Conservation (phyloP, 225 moss, liverwort and hornwort species). For the Pseudisothecium myosuroides region DNA sequence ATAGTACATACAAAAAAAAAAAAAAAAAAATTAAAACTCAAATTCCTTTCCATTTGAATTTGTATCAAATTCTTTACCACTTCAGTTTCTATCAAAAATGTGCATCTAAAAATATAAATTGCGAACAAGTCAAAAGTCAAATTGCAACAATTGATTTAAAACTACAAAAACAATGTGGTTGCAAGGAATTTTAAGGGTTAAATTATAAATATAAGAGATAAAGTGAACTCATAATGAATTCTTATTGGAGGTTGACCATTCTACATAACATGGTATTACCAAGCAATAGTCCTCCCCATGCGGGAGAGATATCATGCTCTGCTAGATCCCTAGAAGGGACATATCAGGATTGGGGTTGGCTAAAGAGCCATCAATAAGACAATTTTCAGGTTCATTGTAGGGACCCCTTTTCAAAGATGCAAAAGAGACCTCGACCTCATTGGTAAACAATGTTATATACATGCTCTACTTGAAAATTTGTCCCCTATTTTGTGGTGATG, state of each 20-base stretch:
- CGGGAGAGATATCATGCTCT: fast-evolving
- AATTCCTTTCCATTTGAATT: too few species aligned
- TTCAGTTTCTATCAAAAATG: neutral
- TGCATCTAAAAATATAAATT: neutral
- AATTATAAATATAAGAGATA: too few species aligned
- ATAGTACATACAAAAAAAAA: too few species aligned
- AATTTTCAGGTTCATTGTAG: neutral
- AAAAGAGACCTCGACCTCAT: neutral
- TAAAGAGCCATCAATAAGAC: too few species aligned
- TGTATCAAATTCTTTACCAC: too few species aligned
- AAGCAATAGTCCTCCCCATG: fast-evolving
- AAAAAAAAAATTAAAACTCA: too few species aligned
- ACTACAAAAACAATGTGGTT: neutral
- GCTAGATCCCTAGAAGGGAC: fast-evolving
- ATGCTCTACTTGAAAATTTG: neutral
- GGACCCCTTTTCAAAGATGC: neutral
- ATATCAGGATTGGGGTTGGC: fast-evolving
- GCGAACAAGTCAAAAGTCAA: neutral
- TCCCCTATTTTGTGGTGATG: neutral
- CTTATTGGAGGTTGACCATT: neutral
- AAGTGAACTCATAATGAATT: neutral
- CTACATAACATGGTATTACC: neutral
- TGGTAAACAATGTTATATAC: too few species aligned
- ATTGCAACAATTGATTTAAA: fast-evolving
- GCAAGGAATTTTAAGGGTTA: neutral